Conservation (phyloP, 2,329 filamentous ascomycete genomes). For the Aaosphaeria pasadenensis region DNA sequence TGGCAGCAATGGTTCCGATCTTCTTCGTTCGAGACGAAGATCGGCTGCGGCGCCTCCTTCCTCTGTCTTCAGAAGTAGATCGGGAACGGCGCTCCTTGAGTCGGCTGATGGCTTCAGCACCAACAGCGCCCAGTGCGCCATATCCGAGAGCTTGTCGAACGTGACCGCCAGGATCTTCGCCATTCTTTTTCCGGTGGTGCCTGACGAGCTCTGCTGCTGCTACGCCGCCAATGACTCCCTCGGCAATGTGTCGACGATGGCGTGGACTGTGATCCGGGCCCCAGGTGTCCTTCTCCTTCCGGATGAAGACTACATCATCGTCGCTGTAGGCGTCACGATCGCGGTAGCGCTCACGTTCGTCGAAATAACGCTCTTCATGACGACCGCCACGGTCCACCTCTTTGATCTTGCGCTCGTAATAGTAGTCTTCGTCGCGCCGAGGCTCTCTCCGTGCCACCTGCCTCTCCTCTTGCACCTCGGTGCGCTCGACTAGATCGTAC, state of each 20-base stretch:
- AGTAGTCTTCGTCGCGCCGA: slow-evolving; percentile 57
- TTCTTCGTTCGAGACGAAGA: slow-evolving; percentile 47
- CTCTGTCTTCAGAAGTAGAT: slow-evolving; percentile 35
- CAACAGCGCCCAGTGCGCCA: slow-evolving; percentile 59
- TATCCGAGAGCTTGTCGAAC: slow-evolving; percentile 57
- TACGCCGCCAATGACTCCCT: slow-evolving; percentile 59
- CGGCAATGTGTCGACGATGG: slow-evolving; percentile 59
- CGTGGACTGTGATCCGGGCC: slow-evolving; percentile 40
- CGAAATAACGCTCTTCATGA: slow-evolving; percentile 34
- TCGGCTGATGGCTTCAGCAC: slow-evolving; percentile 57
- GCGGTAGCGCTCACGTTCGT: slow-evolving; percentile 37
- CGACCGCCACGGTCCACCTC: slow-evolving; percentile 52
- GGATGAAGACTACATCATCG: slow-evolving; percentile 60
- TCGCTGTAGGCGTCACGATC: slow-evolving; percentile 55
- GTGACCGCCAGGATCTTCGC: slow-evolving; percentile 51
- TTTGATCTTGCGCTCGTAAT: slow-evolving; percentile 57
- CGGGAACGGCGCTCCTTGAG: slow-evolving; percentile 47
- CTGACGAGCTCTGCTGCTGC: slow-evolving; percentile 60
- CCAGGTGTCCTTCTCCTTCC: slow-evolving; percentile 50
- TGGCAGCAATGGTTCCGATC: slow-evolving; percentile 57
- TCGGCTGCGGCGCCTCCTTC: slow-evolving; percentile 16
- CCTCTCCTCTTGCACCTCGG: slow-evolving; percentile 51
- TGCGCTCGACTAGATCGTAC: slow-evolving; percentile 59
- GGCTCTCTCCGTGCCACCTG: slow-evolving; percentile 44
- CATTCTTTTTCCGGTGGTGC: slow-evolving; percentile 55